These are phyloP conservation scores for Didymella keratinophila DNA, from an alignment of 2,329 filamentous ascomycete genomes.

Conservation along the genomic window DNA sequence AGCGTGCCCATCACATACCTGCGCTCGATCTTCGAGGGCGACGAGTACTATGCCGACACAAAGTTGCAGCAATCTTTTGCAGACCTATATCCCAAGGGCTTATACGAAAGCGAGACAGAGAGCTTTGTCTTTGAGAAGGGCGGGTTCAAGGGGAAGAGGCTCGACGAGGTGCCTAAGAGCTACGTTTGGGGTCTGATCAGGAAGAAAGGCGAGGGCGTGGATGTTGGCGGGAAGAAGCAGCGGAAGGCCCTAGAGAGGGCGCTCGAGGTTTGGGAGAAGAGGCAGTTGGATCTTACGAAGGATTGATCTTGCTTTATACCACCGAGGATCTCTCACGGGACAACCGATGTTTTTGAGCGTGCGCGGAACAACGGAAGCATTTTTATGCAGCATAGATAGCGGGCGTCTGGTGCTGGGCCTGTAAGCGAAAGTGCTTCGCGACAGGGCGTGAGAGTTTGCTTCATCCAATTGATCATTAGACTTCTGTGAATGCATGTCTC, in stretches of 20 bases:
- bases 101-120: conserved; percentile 14
- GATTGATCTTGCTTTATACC: conserved; percentile 1
- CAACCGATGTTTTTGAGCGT: background rate
- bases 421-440: conserved; percentile 21
- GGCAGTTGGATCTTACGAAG: conserved; percentile 14
- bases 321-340: background rate
- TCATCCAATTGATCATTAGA: background rate
- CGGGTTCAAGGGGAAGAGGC: conserved; percentile 14
- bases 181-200: conserved; percentile 13
- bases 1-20: conserved; percentile 18
- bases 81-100: conserved; percentile 15
- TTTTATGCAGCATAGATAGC: background rate
- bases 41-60: conserved; percentile 7
- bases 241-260: conserved; percentile 9
- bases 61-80: conserved; percentile 13
- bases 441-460: background rate
- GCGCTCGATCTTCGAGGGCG: conserved; percentile 4
- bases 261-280: conserved; percentile 14
- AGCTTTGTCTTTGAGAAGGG: conserved; percentile 16
- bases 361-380: background rate
- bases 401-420: conserved; percentile 8
- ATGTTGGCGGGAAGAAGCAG: conserved; percentile 4
- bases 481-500: background rate
- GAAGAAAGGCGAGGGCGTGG: conserved; percentile 1
- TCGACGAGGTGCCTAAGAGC: conserved; percentile 15